Conservation (phyloP, 768 basidiomycete genomes). For the Agaricus sinodeliciosus region DNA sequence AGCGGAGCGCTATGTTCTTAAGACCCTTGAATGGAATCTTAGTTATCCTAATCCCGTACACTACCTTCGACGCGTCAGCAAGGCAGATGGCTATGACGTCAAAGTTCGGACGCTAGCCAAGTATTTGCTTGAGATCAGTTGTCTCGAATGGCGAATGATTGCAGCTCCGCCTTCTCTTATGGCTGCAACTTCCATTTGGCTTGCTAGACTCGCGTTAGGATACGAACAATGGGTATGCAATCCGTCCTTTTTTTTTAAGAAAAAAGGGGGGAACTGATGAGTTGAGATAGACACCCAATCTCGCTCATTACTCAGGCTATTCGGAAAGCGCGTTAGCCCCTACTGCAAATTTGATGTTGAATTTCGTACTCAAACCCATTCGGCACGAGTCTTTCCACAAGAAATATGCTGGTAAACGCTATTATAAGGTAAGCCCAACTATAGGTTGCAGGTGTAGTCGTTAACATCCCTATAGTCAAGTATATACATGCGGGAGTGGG, state of each 20-base stretch:
- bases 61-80: conserved; percentile 86
- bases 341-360: conserved; percentile 88
- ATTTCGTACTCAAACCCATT: conserved; percentile 78
- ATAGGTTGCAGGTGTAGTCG: not conserved
- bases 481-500: conserved; percentile 82
- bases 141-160: conserved; percentile 83
- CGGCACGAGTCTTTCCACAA: conserved; percentile 84
- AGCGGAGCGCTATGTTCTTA: conserved; percentile 85
- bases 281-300: conserved; percentile 57
- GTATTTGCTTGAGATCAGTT: conserved; percentile 88
- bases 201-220: conserved; percentile 77
- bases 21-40: conserved; percentile 90
- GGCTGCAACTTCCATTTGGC: conserved; percentile 87
- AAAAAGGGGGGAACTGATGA: conserved; percentile 4
- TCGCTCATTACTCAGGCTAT: conserved; percentile 94
- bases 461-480: conserved; percentile 49
- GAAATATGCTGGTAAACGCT: conserved; percentile 90
- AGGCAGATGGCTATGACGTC: conserved; percentile 95
- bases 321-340: conserved; percentile 78
- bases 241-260: not conserved
- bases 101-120: conserved; percentile 89
- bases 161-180: conserved; percentile 77
- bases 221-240: conserved; percentile 81
- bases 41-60: conserved; percentile 93
- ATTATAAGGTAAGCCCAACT: conserved; percentile 59